These are phyloP conservation scores for Russula griseocarnosa DNA, from an alignment of 768 basidiomycete genomes.

Conservation along the genomic window DNA sequence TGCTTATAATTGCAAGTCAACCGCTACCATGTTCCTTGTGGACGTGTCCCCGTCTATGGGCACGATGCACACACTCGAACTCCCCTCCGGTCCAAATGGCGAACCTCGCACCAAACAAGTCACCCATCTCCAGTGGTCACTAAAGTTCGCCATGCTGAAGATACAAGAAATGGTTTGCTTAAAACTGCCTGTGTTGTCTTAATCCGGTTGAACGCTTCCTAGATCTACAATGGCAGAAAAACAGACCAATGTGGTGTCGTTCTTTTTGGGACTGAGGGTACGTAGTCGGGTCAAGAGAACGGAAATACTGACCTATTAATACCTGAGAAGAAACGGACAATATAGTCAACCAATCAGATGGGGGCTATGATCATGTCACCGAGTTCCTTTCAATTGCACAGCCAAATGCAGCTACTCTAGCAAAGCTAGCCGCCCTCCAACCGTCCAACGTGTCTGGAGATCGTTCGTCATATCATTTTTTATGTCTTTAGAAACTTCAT, in stretches of 20 bases:
- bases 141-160: conserved; percentile 87
- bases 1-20: conserved; percentile 48
- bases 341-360: conserved; percentile 52
- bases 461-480: conserved; percentile 43
- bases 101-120: conserved; percentile 52
- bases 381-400: conserved; percentile 67
- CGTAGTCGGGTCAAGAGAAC: conserved; percentile 25
- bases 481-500: conserved; percentile 7
- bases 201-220: conserved; percentile 8
- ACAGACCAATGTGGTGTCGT: conserved; percentile 93
- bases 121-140: conserved; percentile 74
- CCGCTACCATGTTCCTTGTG: conserved; percentile 84
- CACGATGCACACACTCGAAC: conserved; percentile 50
- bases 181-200: conserved; percentile 7
- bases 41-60: conserved; percentile 89
- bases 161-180: conserved; percentile 81
- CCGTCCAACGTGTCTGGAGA: conserved; percentile 60
- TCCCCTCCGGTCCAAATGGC: conserved; percentile 50
- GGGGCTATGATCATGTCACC: conserved; percentile 69
- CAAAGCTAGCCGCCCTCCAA: conserved; percentile 56
- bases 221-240: conserved; percentile 91
- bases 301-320: not conserved
- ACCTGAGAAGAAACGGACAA: conserved; percentile 56
- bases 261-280: conserved; percentile 78
- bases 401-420: conserved; percentile 62